phyloP scores from a whole-genome alignment of 73 alveolate species.

The Stentor coeruleus region DNA sequence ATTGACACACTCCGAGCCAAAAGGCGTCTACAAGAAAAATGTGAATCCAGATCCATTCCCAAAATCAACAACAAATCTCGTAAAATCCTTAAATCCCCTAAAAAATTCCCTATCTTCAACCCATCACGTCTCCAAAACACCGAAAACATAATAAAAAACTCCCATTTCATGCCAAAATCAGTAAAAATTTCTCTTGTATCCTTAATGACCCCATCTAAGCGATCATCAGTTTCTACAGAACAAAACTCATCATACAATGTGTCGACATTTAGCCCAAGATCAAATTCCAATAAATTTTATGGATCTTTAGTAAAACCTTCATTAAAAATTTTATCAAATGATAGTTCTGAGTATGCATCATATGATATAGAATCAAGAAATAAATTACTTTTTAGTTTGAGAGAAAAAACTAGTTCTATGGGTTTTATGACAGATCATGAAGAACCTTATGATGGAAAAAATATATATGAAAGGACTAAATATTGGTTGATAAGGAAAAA shows the following conservation, averaged over 20 bases:
- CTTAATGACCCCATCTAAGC: not conserved
- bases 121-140: not conserved
- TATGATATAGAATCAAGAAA: not conserved
- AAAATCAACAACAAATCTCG: not conserved
- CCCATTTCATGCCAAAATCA: not conserved
- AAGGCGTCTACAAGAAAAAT: not conserved
- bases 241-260: too few species aligned
- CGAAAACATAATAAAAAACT: not conserved
- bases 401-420: not conserved
- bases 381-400: not conserved
- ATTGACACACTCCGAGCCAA: not conserved
- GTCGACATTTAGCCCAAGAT: not conserved
- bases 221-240: too few species aligned
- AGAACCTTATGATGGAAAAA: not conserved
- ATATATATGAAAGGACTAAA: not conserved
- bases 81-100: not conserved
- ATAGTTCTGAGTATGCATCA: not conserved
- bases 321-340: too few species aligned
- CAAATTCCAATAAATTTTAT: not conserved
- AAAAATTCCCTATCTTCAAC: not conserved
- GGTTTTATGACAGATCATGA: not conserved
- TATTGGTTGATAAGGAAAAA: not conserved
- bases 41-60: not conserved
- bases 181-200: not conserved
- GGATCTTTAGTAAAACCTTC: not conserved